Percentiles rank a stretch among this genome's conserved stretches.
Evolutionary conservation across 495 filamentous ascomycete species (phyloP).

Genomic region (Choiromyces venosus): DNA sequence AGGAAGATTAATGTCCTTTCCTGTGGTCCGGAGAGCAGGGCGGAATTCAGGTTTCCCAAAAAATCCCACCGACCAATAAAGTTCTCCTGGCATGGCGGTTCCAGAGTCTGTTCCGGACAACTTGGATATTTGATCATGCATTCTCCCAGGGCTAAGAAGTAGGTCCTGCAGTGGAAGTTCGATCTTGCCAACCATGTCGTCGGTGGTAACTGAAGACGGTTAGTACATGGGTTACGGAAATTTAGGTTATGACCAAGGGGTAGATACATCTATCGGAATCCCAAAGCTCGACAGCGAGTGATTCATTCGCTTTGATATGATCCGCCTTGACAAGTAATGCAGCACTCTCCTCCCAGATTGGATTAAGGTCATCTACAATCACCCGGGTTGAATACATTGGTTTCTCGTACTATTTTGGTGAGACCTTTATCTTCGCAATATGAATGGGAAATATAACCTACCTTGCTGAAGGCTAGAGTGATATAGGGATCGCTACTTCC

Average conservation of each 20-base stretch:
- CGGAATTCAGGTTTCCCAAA: conserved; percentile 85
- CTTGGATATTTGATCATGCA: conserved; percentile 87
- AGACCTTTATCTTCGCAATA: conserved; percentile 20
- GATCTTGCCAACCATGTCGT: conserved; percentile 90
- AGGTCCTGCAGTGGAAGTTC: conserved; percentile 79
- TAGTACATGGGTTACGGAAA: conserved; percentile 1
- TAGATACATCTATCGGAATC: conserved; percentile 59
- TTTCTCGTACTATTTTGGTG: conserved; percentile 67
- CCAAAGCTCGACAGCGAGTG: conserved; percentile 90
- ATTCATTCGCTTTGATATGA: conserved; percentile 85
- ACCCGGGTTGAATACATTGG: conserved; percentile 96
- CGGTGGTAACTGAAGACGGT: conserved; percentile 54
- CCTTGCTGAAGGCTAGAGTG: conserved; percentile 51
- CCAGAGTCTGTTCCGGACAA: conserved; percentile 73
- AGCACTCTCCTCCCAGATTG: conserved; percentile 86
- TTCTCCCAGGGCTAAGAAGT: conserved; percentile 84
- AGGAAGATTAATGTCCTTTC: conserved; percentile 72
- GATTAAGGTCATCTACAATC: conserved; percentile 89
- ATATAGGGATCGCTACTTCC: conserved; percentile 91
- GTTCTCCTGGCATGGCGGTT: conserved; percentile 82
- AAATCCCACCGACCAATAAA: conserved; percentile 94
- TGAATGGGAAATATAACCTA: neutral
- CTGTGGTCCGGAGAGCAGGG: conserved; percentile 74
- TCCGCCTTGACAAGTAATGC: conserved; percentile 75
- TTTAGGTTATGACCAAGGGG: conserved; percentile 46